Conservation (phyloP, 2,329 filamentous ascomycete genomes). For the Mycocentrospora acerina region DNA sequence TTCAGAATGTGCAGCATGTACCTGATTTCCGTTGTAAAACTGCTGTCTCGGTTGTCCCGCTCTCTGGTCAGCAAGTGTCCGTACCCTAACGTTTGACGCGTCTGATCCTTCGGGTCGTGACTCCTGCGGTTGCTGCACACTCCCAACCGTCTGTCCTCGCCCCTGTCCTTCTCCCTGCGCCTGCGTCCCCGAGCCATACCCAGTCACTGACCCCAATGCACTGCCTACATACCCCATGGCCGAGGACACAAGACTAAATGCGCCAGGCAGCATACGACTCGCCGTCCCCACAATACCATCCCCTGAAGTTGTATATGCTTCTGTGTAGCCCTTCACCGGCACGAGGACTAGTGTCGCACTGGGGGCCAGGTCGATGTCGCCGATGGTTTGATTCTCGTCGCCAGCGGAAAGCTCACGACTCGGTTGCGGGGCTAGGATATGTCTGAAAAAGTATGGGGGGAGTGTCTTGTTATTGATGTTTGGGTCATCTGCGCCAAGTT, state of each 20-base stretch:
- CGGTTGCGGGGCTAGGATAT: slow-evolving; percentile 76
- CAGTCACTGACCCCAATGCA: slow-evolving; percentile 33
- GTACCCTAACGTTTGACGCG: slow-evolving; percentile 41
- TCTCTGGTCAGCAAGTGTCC: slow-evolving; percentile 49
- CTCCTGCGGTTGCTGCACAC: slow-evolving; percentile 9
- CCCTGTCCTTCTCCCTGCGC: slow-evolving; percentile 8
- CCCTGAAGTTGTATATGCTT: slow-evolving; percentile 55
- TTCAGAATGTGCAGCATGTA: slow-evolving; percentile 48
- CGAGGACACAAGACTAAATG: slow-evolving; percentile 36
- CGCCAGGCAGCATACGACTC: slow-evolving; percentile 36
- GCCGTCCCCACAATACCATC: slow-evolving; percentile 33
- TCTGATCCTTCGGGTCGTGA: slow-evolving; percentile 12
- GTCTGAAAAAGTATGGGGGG: slow-evolving; percentile 77
- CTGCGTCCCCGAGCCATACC: slow-evolving; percentile 17
- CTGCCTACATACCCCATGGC: slow-evolving; percentile 37
- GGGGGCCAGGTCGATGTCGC: slow-evolving; percentile 71
- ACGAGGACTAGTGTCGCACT: slow-evolving; percentile 82
- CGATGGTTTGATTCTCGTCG: slow-evolving; percentile 70
- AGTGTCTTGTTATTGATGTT: slow-evolving; percentile 23
- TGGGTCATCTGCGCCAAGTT: slow-evolving; percentile 22
- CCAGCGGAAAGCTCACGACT: slow-evolving; percentile 71
- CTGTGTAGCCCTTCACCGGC: slow-evolving; percentile 63
- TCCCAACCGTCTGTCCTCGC: slow-evolving; percentile 12
- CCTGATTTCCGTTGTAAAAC: slow-evolving; percentile 90
- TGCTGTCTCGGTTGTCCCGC: slow-evolving; percentile 61